Evolutionary conservation across 768 basidiomycete species (phyloP), one percentile per base, ranked within the genome.

Genomic region (Pulveroboletus sp.): DNA sequence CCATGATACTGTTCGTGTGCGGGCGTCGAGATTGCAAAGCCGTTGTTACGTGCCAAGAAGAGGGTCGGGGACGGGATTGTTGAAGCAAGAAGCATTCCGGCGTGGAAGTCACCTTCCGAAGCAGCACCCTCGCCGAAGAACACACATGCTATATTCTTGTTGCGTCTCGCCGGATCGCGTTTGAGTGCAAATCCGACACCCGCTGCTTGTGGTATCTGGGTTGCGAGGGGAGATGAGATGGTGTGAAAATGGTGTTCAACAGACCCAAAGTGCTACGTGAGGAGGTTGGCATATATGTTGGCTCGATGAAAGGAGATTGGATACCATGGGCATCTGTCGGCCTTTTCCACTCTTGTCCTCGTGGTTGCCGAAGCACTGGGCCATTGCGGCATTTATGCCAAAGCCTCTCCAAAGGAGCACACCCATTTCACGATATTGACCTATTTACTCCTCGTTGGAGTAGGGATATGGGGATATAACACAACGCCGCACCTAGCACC

Each of bases 81-180:
- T 3, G 86, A 89, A 24, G 85, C 85, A 41, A 90, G 76, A 47
- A 88, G 78, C 62, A 93, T 73, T 26, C 92, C 94, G 0, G 93
- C 94, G 62, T 97, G 93, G 65, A 95, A 95, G 67, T 96, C 93
- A 50, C 93, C 93, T 70, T 95, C 93, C 2, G 89, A 91, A 3
- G 93, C 91, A 8, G 92, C 91, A 53, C 92, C 93, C 70, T 97
- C 94, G 21, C 93, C 93, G 55, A 95, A 94, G 68, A 83, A 96
- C 44, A 90, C 91, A 9, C 83, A 86, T 0, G 93, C 92, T 43
- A 93, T 83, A 49, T 84, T 85, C 46, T 79, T 82, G 40, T 77
- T 76, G 28, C 82, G 77, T 32, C 86, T 81, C 41, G 68, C 71
- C 0, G 85, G 84, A 39, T 87, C 84, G 5, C 93, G 83, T 58